Evolutionary conservation across 23 red algal genomes (phyloP), one percentile per base, ranked within the genome.

Genomic region (Gracilaria domingensis): DNA sequence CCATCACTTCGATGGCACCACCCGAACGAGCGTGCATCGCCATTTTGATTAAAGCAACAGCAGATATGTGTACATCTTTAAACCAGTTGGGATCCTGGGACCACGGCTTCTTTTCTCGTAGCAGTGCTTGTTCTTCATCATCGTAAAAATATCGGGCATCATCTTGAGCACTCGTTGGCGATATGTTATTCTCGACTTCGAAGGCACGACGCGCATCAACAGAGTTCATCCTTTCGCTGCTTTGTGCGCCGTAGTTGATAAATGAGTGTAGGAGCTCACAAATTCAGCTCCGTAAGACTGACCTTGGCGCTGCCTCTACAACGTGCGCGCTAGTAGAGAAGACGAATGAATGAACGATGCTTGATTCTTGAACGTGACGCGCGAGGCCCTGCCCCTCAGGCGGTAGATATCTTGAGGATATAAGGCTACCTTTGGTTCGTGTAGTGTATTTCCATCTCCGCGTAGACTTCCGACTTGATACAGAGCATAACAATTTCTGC

Each of bases 41-140:
- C 93, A 99, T 96, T 76, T 99, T 94, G 58, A 94, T 95, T 14
- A 99, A 57, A 25, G 97, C 97, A 32, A 99, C 72, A 24, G 94
- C 93, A 34, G 93, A 96, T 36, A 99, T 92, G 51, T 95, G 91
- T 0, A 99, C 97, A 47, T 96, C 88, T 58, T 89, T 88, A 49
- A 99, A 99, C 76, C 93, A 94, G 83, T 91, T 72, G 32, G 96
- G 96, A 75, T 98, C 96, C 35, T 83, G 86, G 13, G 86, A 81
- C 96, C 96, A 98, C 23, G 96, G 96, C 81, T 94, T 88, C 51
- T 75, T 57, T 57, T 80, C 61, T 56, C 86, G 85, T 23, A 89
- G 39, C 40, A 83, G 80, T 20, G 88, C 81, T 59, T 97, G 95
- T 74, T 97, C 95, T 36, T 37, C 55, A 45, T 90, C 95, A 66